Base-by-base conservation (phyloP, 148 eudicot genomes). In the Chenopodium suecicum region DNA sequence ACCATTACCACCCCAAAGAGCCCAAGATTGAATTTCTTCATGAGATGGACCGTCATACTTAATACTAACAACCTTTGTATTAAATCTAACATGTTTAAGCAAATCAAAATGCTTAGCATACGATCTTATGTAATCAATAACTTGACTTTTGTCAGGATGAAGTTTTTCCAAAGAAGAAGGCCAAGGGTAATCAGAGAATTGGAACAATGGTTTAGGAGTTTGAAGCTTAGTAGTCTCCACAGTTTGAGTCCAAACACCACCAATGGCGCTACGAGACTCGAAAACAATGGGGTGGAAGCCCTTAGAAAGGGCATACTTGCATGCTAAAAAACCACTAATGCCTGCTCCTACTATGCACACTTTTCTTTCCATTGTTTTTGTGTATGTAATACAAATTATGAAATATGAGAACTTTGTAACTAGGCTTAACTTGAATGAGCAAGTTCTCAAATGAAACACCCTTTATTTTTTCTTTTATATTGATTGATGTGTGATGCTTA, bases 141-240 rank as follows among this genome's bases (percentile, higher is more conserved):
- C 92, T 76, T 93, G 91, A 19, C 77, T 29, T 1, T 83, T 85
- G 17, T 65, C 32, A 16, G 97, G 98, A 78, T 79, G 88, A 16
- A 70, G 72, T 2, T 87, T 84, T 5, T 83, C 71, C 2, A 90
- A 81, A 0, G 89, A 86, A 37, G 81, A 37, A 4, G 95, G 93
- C 98, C 97, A 94, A 9, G 91, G 92, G 50, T 88, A 92, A 82
- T 95, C 98, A 0, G 93, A 88, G 85, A 95, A 95, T 78, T 89
- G 91, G 76, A 87, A 93, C 4, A 84, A 25, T 0, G 79, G 47
- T 66, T 87, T 91, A 7, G 94, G 87, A 9, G 88, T 88, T 78
- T 95, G 97, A 9, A 95, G 98, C 84, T 80, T 87, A 10, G 97
- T 93, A 19, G 88, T 86, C 52, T 87, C 83, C 0, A 95, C 22